Base-by-base conservation (phyloP, 1,139 yeast genomes). In the Candida buenavistaensis region DNA sequence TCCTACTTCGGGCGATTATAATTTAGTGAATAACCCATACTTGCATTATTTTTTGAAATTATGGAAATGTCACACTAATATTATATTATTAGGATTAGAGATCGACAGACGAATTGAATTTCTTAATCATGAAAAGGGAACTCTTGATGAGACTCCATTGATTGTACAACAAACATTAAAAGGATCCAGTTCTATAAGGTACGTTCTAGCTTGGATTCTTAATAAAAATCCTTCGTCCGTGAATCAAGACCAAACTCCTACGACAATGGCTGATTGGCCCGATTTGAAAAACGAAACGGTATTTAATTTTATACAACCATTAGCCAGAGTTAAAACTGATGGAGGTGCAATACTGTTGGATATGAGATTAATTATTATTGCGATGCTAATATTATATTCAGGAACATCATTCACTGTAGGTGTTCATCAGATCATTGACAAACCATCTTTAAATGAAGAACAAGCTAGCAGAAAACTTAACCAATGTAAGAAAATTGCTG, bases 1-100 rank as follows among this genome's bases (percentile, higher is more conserved):
- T 14, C 57, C 61, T n/a, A 48, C 36, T 10, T 40, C 48, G n/a
- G 59, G 50, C 7, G 57, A 34, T 2, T 58, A 60, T 28, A 75
- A 72, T 41, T 48, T 75, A 12, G 64, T 72, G 11, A 40, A 72
- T 29, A 81, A 81, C 47, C 92, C 92, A 8, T 83, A 80, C 47
- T 53, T 80, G 33, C 73, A 72, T 23, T 64, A 68, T 32, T 71
- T 79, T 37, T 58, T 80, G 6, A 74, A 75, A 30, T 51, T 78
- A 8, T 83, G 90, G 89, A 80, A 79, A 48, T 68, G 77, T 31
- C 76, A 78, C 45, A 79, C 88, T 2, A 72, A 69, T 39, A 67
- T 80, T 5, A 66, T 82, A 0, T 53, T 74, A 6, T 55, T 76
- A 6, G 85, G 85, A 0, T 56, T 82, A 14, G 84, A 79, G 45